These are phyloP conservation scores for Sphaerobolus stellatus DNA, from an alignment of 1,284 basidiomycete genomes.

Conservation along the genomic window DNA sequence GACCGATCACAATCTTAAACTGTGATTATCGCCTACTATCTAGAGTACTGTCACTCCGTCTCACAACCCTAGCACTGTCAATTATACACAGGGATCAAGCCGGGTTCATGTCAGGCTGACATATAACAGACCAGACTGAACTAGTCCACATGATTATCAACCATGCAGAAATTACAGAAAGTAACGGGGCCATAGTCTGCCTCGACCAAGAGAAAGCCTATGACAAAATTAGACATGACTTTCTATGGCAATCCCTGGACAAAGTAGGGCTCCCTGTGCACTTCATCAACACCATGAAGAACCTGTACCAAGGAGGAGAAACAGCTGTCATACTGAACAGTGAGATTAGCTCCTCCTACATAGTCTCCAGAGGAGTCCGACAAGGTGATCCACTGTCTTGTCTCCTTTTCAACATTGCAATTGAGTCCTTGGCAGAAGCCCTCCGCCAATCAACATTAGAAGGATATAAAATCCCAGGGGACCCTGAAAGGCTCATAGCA, in stretches of 20 bases:
- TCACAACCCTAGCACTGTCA: neutral
- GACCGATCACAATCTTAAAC: neutral
- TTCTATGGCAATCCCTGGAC: neutral
- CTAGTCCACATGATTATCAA: neutral
- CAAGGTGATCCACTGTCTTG: conserved; percentile 20
- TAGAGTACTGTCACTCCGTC: neutral
- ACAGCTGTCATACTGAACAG: neutral
- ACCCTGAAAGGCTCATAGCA: conserved; percentile 23
- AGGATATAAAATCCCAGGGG: conserved; percentile 22
- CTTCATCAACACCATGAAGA: neutral
- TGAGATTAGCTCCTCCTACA: neutral
- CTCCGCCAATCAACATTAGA: conserved; percentile 19
- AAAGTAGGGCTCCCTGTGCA: neutral
- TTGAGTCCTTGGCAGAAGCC: conserved; percentile 25
- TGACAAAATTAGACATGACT: neutral
- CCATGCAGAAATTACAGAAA: neutral
- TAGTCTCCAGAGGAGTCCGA: conserved; percentile 2
- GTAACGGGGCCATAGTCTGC: neutral
- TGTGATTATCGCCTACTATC: neutral
- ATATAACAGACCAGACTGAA: neutral
- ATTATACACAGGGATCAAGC: neutral
- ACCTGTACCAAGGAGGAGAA: neutral
- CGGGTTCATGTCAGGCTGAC: neutral
- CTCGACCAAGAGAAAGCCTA: neutral
- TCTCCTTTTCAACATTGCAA: conserved; percentile 28